These are phyloP conservation scores for Pulveroboletus sp. DNA, from an alignment of 768 basidiomycete species.

Conservation along the genomic window DNA sequence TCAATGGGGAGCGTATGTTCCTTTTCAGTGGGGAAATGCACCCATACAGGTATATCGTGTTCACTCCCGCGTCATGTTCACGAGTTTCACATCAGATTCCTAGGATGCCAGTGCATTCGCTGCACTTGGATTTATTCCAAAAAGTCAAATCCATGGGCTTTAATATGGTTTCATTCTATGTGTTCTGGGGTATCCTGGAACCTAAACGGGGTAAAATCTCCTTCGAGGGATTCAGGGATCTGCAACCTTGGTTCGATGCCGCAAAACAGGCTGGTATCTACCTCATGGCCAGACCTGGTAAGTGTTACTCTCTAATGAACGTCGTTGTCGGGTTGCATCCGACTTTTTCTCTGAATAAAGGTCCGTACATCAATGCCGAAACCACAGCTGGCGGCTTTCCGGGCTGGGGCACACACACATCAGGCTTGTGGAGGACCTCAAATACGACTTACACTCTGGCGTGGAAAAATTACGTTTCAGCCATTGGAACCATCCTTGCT, in stretches of 20 bases:
- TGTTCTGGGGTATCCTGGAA: conserved; percentile 48
- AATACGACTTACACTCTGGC: conserved; percentile 44
- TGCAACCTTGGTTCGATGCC: conserved; percentile 28
- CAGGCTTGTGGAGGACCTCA: conserved; percentile 45
- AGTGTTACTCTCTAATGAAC: not conserved
- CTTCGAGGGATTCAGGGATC: conserved; percentile 43
- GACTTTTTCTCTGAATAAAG: conserved; percentile 4
- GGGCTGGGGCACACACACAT: conserved; percentile 54
- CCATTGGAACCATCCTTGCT: conserved; percentile 45
- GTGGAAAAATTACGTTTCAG: conserved; percentile 53
- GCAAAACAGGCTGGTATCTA: conserved; percentile 27
- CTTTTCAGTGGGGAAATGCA: conserved; percentile 61
- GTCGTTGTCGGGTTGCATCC: not conserved
- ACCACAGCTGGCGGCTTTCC: conserved; percentile 44
- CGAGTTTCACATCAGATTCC: not conserved
- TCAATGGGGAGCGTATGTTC: conserved; percentile 53
- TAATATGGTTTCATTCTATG: conserved; percentile 47
- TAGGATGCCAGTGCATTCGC: conserved; percentile 35
- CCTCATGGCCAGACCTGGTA: conserved; percentile 26
- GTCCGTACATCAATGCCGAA: conserved; percentile 28
- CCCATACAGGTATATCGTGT: conserved; percentile 41
- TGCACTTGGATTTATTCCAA: conserved; percentile 49
- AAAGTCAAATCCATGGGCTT: conserved; percentile 48
- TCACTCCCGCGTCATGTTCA: not conserved
- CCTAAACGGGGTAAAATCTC: conserved; percentile 47